Evolutionary conservation across 805 yeast species (phyloP).

Genomic region (Myxozyma neotropica): DNA sequence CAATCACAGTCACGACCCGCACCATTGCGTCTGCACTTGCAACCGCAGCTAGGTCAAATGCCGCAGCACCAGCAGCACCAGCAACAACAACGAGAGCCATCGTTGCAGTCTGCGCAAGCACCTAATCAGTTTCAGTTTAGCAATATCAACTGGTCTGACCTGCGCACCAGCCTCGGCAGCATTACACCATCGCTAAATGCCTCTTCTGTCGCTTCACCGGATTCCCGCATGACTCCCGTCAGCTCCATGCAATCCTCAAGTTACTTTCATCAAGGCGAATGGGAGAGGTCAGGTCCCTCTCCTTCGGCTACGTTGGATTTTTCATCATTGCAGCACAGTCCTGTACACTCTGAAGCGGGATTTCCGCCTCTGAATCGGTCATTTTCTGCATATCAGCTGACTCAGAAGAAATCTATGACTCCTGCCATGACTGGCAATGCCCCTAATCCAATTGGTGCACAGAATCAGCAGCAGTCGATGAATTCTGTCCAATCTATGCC

Average conservation of each 20-base stretch:
- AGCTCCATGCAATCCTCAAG: conserved; percentile 16
- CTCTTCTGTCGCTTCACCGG: neutral
- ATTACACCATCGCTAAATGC: neutral
- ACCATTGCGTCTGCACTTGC: neutral
- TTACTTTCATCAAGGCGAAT: conserved; percentile 1
- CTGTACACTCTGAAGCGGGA: neutral
- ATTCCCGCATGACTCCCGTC: neutral
- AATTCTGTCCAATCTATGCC: neutral
- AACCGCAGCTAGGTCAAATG: neutral
- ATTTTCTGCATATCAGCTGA: neutral
- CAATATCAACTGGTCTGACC: conserved; percentile 12
- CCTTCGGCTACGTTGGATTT: conserved; percentile 1
- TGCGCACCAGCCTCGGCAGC: conserved; percentile 5
- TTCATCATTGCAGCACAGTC: conserved; percentile 1
- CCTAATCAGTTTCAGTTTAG: conserved; percentile 2
- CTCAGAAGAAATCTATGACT: neutral
- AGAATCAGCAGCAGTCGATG: too few species aligned
- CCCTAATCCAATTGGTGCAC: too few species aligned
- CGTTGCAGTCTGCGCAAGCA: neutral
- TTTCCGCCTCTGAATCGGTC: conserved; percentile 1
- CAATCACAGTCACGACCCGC: conserved; percentile 6
- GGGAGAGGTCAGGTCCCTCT: conserved; percentile 6
- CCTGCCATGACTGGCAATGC: neutral
- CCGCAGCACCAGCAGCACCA: conserved; percentile 5
- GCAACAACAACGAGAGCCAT: neutral